A percentile compares a stretch with the other conserved stretches of the same genome.
These are phyloP conservation scores for Syzygium syzygioides DNA, from an alignment of 441 rosid species.

Conservation along the genomic window DNA sequence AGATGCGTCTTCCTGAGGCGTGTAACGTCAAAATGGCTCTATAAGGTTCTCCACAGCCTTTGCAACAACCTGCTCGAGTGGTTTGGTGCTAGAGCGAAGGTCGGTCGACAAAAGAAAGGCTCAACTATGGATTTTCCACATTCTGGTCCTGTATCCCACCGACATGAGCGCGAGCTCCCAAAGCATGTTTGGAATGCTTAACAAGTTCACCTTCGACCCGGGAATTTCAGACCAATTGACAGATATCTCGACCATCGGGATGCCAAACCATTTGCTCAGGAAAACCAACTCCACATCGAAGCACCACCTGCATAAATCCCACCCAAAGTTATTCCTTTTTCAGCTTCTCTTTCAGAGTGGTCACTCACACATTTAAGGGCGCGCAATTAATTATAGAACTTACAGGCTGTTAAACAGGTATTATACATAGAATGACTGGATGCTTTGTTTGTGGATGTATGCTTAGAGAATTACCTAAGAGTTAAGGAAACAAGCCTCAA, in stretches of 20 bases:
- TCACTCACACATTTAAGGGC: neutral
- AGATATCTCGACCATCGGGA: slow-evolving; percentile 75
- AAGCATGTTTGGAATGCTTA: slow-evolving; percentile 93
- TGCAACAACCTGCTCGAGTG: neutral
- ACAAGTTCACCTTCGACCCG: slow-evolving; percentile 82
- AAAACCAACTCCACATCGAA: slow-evolving; percentile 88
- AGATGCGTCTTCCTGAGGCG: neutral
- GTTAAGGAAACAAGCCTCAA: neutral
- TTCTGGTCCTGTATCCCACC: slow-evolving; percentile 65
- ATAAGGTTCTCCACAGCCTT: neutral
- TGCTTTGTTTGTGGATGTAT: neutral
- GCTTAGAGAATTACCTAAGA: neutral
- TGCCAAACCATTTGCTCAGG: slow-evolving; percentile 74
- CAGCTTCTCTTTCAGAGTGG: neutral
- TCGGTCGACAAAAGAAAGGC: neutral
- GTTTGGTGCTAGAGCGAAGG: neutral
- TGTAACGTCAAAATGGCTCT: neutral
- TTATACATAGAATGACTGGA: neutral
- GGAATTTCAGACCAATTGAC: slow-evolving; percentile 93
- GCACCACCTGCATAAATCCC: slow-evolving; percentile 72
- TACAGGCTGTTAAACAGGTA: neutral
- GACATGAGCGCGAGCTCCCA: slow-evolving; percentile 93
- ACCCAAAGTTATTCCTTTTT: neutral
- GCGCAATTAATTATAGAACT: neutral
- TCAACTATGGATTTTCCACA: slow-evolving; percentile 60